Evolutionary conservation across 805 yeast species (phyloP).

Genomic region (Candida qinlingensis): DNA sequence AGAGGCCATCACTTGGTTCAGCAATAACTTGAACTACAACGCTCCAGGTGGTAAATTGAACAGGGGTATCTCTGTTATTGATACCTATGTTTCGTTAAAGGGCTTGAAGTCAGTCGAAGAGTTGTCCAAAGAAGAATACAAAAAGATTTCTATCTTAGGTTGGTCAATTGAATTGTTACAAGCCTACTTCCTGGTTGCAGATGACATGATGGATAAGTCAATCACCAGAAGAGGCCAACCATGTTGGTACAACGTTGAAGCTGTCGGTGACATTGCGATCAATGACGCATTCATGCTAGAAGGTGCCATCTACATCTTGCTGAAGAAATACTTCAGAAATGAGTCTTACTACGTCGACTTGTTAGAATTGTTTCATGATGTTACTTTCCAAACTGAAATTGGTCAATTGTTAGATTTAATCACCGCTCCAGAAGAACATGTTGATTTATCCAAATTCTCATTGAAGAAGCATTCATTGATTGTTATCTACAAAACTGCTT

Average conservation of each 20-base stretch:
- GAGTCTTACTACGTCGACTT: conserved; percentile 85
- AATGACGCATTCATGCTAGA: conserved; percentile 97
- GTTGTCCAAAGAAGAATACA: conserved; percentile 63
- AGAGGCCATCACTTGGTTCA: conserved; percentile 85
- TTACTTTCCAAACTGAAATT: conserved; percentile 94
- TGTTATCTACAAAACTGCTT: conserved; percentile 95
- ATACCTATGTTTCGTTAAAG: conserved; percentile 79
- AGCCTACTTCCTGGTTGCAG: conserved; percentile 95
- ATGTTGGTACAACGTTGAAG: conserved; percentile 85
- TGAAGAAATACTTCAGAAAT: conserved; percentile 81
- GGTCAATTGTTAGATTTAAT: conserved; percentile 94
- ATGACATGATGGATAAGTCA: conserved; percentile 96
- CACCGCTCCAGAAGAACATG: conserved; percentile 95
- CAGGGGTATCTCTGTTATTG: conserved; percentile 93
- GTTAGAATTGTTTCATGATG: conserved; percentile 92
- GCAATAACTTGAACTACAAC: conserved; percentile 68
- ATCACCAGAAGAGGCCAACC: conserved; percentile 98
- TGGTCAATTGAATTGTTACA: conserved; percentile 94
- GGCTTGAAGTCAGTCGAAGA: conserved; percentile 53
- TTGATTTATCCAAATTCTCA: conserved; percentile 82
- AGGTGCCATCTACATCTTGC: conserved; percentile 82
- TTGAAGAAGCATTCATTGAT: conserved; percentile 89
- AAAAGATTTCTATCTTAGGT: conserved; percentile 82
- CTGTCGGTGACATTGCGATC: conserved; percentile 90
- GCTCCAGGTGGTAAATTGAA: conserved; percentile 96